phyloP scores from a whole-genome alignment of 805 yeast genomes.

The Kodamaea restingae region DNA sequence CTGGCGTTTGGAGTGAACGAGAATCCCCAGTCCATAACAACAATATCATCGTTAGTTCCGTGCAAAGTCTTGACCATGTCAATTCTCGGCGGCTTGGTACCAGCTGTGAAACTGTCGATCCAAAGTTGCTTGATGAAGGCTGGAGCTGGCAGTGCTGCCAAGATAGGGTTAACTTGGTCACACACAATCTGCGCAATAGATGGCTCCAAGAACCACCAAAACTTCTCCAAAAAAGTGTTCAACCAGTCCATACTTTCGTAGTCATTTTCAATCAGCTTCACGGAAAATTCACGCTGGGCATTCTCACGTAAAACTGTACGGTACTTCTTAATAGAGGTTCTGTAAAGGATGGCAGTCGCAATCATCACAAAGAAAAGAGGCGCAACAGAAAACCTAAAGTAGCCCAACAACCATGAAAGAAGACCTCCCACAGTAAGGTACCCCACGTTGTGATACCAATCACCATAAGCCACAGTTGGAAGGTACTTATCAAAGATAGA shows the following conservation, averaged over 20 bases:
- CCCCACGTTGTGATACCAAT: constrained; percentile 93
- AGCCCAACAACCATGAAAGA: constrained; percentile 75
- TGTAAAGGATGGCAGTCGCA: constrained; percentile 62
- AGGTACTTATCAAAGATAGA: constrained; percentile 73
- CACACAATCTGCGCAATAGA: constrained; percentile 79
- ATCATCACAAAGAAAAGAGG: constrained; percentile 73
- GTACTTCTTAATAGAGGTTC: constrained; percentile 79
- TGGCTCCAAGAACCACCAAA: constrained; percentile 91
- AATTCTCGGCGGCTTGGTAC: constrained; percentile 93
- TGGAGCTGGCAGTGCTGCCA: constrained; percentile 77
- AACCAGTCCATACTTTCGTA: constrained; percentile 96
- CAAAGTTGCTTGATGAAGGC: constrained; percentile 77
- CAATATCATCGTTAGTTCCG: constrained; percentile 87
- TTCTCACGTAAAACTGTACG: constrained; percentile 70
- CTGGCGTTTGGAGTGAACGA: constrained; percentile 90
- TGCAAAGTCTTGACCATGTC: constrained; percentile 86
- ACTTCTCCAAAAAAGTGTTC: constrained; percentile 81
- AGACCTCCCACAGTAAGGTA: constrained; percentile 63
- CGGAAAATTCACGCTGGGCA: constrained; percentile 81
- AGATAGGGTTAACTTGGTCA: constrained; percentile 77
- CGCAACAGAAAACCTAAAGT: constrained; percentile 70
- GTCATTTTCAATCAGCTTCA: constrained; percentile 78
- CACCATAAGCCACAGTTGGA: constrained; percentile 79
- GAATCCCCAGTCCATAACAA: constrained; percentile 96
- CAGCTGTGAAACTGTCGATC: constrained; percentile 85